These are phyloP conservation scores for Colletotrichum tropicicola DNA, from an alignment of 2,329 filamentous ascomycete species.

Conservation along the genomic window DNA sequence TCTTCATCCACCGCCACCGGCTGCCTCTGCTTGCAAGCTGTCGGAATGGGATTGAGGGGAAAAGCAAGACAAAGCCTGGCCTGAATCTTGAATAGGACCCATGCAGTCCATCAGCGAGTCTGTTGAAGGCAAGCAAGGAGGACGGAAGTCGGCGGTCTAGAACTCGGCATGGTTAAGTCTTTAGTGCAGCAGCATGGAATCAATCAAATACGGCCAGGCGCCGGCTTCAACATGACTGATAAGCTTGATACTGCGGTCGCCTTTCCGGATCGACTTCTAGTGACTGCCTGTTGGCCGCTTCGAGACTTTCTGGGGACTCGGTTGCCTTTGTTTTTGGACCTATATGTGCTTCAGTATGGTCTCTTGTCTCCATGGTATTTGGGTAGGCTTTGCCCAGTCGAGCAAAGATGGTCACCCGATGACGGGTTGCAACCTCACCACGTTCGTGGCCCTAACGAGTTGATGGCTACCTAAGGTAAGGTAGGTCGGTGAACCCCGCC, in stretches of 20 bases:
- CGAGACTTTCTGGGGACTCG: not conserved
- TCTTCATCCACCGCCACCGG: not conserved
- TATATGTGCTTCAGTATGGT: conserved; percentile 24
- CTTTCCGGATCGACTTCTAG: too few relatives aligned
- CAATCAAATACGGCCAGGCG: too few relatives aligned
- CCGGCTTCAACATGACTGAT: too few relatives aligned
- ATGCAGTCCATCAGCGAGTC: too few relatives aligned
- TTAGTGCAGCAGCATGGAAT: too few relatives aligned
- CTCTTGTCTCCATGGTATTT: not conserved
- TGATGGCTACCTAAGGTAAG: too few relatives aligned
- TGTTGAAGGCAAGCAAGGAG: too few relatives aligned
- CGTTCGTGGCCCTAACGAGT: conserved; percentile 21
- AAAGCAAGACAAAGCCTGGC: not conserved
- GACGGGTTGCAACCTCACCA: conserved; percentile 31
- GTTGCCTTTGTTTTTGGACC: not conserved
- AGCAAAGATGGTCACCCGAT: conserved; percentile 25
- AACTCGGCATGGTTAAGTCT: too few relatives aligned
- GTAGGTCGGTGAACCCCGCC: conserved; percentile 8
- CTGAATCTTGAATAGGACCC: not conserved
- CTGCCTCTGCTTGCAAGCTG: not conserved
- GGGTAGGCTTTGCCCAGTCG: conserved; percentile 13
- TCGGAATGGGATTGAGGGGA: not conserved
- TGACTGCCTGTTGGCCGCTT: not conserved
- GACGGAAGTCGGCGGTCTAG: too few relatives aligned
- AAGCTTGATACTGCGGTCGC: too few relatives aligned